Evolutionary conservation across 2,329 filamentous ascomycete species (phyloP), one percentile per base, ranked within the genome.

Genomic region (Aureobasidium melanogenum): DNA sequence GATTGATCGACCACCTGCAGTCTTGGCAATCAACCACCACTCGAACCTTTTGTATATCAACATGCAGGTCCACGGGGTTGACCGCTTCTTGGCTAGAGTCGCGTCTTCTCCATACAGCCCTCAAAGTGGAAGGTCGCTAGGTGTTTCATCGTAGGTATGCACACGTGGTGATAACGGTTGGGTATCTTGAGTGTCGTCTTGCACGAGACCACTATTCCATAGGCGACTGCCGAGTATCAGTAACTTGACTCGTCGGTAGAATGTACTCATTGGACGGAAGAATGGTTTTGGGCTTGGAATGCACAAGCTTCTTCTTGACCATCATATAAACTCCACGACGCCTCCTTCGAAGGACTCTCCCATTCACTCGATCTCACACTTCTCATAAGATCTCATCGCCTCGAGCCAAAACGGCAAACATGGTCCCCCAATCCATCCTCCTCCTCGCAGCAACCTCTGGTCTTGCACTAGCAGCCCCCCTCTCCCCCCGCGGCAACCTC

Each of bases 401-500:
- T 26, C 24, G 2, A 54, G 36, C 9, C 41, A 9, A 41, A 32
- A 6, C 9, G 3, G 19, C 41, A 46, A 66, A 47, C 2, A 69
- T 69, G 67, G 63, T 61, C 36, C 34, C 67, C 61, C 67, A 60
- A 30, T 56, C 64, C 36, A 15, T 19, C 22, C 61, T 67, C 43
- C 61, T 69, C 39, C 56, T 65, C 32, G 65, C 64, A 2, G 64
- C 65, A 10, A 65, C 61, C 44, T 47, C 58, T 15, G 6, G 22
- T 10, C 43, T 50, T 17, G 65, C 63, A 22, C 10, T 69, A 14
- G 68, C 69, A 24, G 67, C 67, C 1, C 68, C 69, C 17, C 48
- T 66, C 50, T 48, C 64, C 8, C 56, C 57, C 43, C 64, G 69
- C 57, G 69, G 69, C 60, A 70, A 70, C 54, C 64, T 70, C 5